Evolutionary conservation across 371 early-diverging fungal species (phyloP), one percentile per base, ranked within the genome.

Genomic region (Caulochytrium protostelioides): DNA sequence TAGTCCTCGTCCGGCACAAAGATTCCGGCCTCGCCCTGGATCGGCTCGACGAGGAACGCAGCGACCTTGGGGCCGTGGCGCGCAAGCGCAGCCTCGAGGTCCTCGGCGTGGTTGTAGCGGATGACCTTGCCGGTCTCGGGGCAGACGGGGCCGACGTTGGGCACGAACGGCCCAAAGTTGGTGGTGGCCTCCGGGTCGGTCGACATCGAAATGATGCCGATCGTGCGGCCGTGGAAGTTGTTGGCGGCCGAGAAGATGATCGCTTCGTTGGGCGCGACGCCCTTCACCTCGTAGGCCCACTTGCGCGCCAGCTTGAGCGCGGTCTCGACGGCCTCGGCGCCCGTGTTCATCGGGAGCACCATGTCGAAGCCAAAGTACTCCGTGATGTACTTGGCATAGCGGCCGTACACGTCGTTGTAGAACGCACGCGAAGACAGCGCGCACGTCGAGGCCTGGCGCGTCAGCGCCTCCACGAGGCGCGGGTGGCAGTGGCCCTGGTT

Each of bases 401-500:
- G 49, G 13, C 87, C 85, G 55, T 86, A 86, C 30, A 75, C 62
- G 44, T 87, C 80, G 55, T 90, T 92, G 62, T 87, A 83, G 55
- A 95, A 95, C 5, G 94, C 94, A 30, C 94, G 72, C 28, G 97
- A 95, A 36, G 76, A 75, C 41, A 92, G 66, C 22, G 79, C 68
- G 34, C 91, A 63, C 37, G 50, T 70, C 25, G 62, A 54, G 2
- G 92, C 87, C 63, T 95, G 97, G 43, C 83, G 76, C 26, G 72
- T 67, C 26, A 92, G 62, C 1, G 92, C 86, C 44, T 76, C 52
- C 43, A 95, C 67, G 43, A 95, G 89, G 60, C 78, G 84, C 33
- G 94, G 94, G 52, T 95, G 97, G 44, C 79, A 80, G 57, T 92
- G 94, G 27, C 92, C 89, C 60, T 95, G 97, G 61, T 95, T 95